Percentiles rank a stretch among this genome's conserved stretches.
These are phyloP conservation scores for Phtheirospermum japonicum DNA, from an alignment of 257 asterid genomes.

Conservation along the genomic window DNA sequence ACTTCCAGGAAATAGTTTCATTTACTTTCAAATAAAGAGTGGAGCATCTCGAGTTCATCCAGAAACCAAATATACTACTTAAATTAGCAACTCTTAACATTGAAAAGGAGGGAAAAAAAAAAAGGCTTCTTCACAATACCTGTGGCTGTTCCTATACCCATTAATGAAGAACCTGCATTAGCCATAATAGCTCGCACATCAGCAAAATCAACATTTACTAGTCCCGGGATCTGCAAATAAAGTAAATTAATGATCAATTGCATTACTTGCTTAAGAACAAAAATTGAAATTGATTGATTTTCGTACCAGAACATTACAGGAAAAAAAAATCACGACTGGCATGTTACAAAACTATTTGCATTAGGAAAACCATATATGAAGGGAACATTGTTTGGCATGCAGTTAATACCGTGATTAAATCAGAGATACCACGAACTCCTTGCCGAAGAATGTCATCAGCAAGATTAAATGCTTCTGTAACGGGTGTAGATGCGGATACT, in stretches of 20 bases:
- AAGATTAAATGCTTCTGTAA: slow-evolving; percentile 92
- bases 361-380: not conserved
- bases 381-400: slow-evolving; percentile 10
- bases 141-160: slow-evolving; percentile 98
- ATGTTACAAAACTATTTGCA: slow-evolving; percentile 3
- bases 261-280: slow-evolving; percentile 11
- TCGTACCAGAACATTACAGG: slow-evolving; percentile 9
- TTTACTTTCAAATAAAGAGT: not conserved
- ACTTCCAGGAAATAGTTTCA: not conserved
- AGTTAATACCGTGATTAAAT: slow-evolving; percentile 73
- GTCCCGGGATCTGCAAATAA: slow-evolving; percentile 82
- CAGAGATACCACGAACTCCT: slow-evolving; percentile 98
- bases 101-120: not conserved
- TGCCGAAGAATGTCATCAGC: slow-evolving; percentile 98
- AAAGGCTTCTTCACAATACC: slow-evolving; percentile 44
- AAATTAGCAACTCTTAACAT: slow-evolving; percentile 20
- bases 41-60: not conserved
- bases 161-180: slow-evolving; percentile 87
- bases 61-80: slow-evolving; percentile 4
- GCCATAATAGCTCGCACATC: slow-evolving; percentile 98
- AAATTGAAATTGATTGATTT: slow-evolving; percentile 8
- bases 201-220: slow-evolving; percentile 96
- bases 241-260: slow-evolving; percentile 17
- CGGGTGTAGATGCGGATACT: slow-evolving; percentile 93
- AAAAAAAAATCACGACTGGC: slow-evolving; percentile 5